Conservation (phyloP, 805 yeast species). For the Zygotorulaspora danielsina region DNA sequence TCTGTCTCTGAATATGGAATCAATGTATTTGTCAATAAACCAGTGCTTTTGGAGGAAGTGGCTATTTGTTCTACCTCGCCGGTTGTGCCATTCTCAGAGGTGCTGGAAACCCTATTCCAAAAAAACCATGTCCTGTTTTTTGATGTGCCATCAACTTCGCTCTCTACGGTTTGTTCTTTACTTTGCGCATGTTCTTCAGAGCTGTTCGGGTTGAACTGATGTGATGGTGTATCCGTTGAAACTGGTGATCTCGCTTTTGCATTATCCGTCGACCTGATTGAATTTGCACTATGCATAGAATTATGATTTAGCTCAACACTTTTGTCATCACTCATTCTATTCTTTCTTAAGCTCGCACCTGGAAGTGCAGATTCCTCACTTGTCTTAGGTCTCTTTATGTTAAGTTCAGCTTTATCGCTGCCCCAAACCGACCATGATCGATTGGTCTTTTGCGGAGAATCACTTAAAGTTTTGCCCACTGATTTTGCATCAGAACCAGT, state of each 20-base stretch:
- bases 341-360: not conserved
- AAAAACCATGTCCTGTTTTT: constrained; percentile 23
- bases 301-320: not conserved
- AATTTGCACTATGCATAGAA: constrained; percentile 4
- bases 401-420: constrained; percentile 4
- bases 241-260: not conserved
- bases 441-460: constrained; percentile 4
- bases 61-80: constrained; percentile 9
- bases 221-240: too few species aligned
- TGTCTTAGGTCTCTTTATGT: constrained; percentile 2
- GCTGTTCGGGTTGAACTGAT: too few species aligned
- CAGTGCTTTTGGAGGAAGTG: constrained; percentile 3
- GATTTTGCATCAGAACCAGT: constrained; percentile 5
- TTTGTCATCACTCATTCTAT: not conserved
- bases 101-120: constrained; percentile 16
- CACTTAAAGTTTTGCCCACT: not conserved
- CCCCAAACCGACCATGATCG: constrained; percentile 15
- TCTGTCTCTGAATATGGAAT: constrained; percentile 20
- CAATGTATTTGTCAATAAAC: constrained; percentile 14
- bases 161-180: not conserved
- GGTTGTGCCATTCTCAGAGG: constrained; percentile 3
- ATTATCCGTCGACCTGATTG: constrained; percentile 4
- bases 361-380: not conserved
- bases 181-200: not conserved
- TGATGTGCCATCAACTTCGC: constrained; percentile 1